phyloP scores from a whole-genome alignment of 768 basidiomycete species.

The Suillus weaverae region DNA sequence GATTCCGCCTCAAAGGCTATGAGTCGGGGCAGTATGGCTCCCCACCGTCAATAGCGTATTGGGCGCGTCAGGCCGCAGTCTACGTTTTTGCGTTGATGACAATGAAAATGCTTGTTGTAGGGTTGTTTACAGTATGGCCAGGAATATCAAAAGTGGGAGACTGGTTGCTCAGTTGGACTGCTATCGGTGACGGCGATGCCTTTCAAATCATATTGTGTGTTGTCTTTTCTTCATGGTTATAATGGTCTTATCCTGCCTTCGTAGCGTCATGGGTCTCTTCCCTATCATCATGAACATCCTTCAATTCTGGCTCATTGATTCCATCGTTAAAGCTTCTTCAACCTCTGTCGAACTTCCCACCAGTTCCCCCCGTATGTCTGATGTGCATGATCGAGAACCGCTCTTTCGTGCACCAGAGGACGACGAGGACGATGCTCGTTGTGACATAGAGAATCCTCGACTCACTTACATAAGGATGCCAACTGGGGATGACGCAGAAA shows the following conservation, averaged over 20 bases:
- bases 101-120: conserved; percentile 92
- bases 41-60: conserved; percentile 73
- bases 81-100: conserved; percentile 78
- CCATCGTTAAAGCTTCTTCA: conserved; percentile 78
- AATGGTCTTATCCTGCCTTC: conserved; percentile 12
- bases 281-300: conserved; percentile 86
- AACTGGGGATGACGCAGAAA: conserved; percentile 25
- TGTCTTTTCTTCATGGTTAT: not conserved
- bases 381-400: conserved; percentile 55
- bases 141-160: conserved; percentile 75
- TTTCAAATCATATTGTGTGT: conserved; percentile 82
- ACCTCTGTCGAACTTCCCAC: conserved; percentile 40
- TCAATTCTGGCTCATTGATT: conserved; percentile 96
- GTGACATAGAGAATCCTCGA: conserved; percentile 49
- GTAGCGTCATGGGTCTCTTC: conserved; percentile 87
- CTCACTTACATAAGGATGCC: conserved; percentile 37
- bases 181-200: conserved; percentile 57
- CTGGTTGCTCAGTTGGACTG: conserved; percentile 82
- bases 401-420: conserved; percentile 62
- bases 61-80: conserved; percentile 75
- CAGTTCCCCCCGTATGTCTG: conserved; percentile 38
- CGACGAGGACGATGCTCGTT: conserved; percentile 43
- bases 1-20: conserved; percentile 69
- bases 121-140: conserved; percentile 69
- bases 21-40: conserved; percentile 86